Conservation (phyloP, 2,329 filamentous ascomycete genomes). For the Ilyonectria destructans region DNA sequence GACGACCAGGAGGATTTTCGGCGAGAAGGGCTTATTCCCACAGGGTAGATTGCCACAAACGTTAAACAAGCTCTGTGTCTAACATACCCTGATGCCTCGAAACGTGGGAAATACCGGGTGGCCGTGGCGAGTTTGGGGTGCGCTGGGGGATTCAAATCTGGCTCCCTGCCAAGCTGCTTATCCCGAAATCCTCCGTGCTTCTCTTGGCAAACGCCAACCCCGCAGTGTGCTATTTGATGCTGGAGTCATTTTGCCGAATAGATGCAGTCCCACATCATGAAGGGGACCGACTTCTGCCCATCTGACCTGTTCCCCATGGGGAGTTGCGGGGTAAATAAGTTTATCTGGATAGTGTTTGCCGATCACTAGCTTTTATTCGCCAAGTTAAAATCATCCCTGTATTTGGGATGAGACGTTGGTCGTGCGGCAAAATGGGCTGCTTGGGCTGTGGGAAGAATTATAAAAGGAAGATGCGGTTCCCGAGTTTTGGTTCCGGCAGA, state of each 20-base stretch:
- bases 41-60: neutral
- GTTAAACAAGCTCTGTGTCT: too few relatives aligned
- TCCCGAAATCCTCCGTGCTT: conserved; percentile 2
- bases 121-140: neutral
- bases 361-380: conserved; percentile 30
- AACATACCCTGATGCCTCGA: neutral
- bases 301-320: conserved; percentile 42
- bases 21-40: neutral
- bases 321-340: conserved; percentile 37
- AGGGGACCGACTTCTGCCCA: neutral
- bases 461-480: conserved; percentile 32
- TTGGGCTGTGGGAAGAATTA: neutral
- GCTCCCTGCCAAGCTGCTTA: neutral
- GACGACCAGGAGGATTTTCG: neutral
- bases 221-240: conserved; percentile 21
- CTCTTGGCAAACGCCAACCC: conserved; percentile 19
- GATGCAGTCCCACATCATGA: conserved; percentile 6
- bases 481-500: neutral
- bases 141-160: conserved; percentile 9
- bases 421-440: neutral
- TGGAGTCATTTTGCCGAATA: conserved; percentile 13
- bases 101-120: neutral
- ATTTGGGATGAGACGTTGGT: neutral
- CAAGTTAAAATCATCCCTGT: conserved; percentile 1
- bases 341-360: conserved; percentile 15